phyloP scores from a whole-genome alignment of 1,284 basidiomycete genomes.

The Sutorius eximius region DNA sequence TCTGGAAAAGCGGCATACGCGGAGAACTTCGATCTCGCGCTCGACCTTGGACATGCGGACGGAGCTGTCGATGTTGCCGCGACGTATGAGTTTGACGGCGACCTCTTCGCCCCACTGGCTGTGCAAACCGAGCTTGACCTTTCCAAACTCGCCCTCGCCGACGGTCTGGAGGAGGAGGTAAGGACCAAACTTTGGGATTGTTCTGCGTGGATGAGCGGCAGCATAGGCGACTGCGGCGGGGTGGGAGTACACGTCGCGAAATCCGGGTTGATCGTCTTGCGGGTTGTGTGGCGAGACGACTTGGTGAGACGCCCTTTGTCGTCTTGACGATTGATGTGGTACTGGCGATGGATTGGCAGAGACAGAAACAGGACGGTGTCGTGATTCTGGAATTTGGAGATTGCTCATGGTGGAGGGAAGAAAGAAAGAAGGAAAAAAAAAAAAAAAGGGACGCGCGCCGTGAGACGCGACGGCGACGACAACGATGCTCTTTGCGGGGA shows the following conservation, averaged over 20 bases:
- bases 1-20: slow-evolving; percentile 55
- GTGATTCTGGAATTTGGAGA: slow-evolving; percentile 51
- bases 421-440: slow-evolving; percentile 8
- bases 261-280: slow-evolving; percentile 46
- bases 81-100: slow-evolving; percentile 97
- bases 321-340: slow-evolving; percentile 40
- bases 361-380: slow-evolving; percentile 44
- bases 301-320: slow-evolving; percentile 52
- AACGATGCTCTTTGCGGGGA: no score
- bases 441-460: slow-evolving; percentile 25
- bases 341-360: slow-evolving; percentile 45
- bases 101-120: slow-evolving; percentile 96
- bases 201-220: slow-evolving; percentile 78
- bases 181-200: slow-evolving; percentile 91
- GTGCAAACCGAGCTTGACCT: slow-evolving; percentile 98
- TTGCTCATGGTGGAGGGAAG: slow-evolving; percentile 24
- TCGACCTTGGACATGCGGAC: slow-evolving; percentile 94
- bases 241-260: slow-evolving; percentile 77
- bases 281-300: slow-evolving; percentile 49
- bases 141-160: slow-evolving; percentile 99
- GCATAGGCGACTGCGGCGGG: slow-evolving; percentile 86
- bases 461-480: background rate
- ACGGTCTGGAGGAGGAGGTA: slow-evolving; percentile 94
- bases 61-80: slow-evolving; percentile 88
- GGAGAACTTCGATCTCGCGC: slow-evolving; percentile 95